Base-by-base conservation (phyloP, 306 rosid genomes). In the Lagenaria siceraria region DNA sequence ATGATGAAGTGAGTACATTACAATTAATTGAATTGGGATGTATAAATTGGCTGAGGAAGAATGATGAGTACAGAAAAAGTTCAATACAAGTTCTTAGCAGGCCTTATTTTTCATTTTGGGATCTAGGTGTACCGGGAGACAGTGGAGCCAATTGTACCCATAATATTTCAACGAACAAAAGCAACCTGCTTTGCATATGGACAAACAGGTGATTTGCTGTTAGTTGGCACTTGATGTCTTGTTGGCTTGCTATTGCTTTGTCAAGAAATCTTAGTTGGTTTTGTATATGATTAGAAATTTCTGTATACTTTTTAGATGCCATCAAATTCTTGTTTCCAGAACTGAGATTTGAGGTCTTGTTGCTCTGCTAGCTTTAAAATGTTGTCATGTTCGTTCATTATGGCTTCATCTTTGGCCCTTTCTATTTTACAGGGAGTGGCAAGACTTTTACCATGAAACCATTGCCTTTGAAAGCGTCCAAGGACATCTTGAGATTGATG, bases 161-260 rank as follows among this genome's bases (percentile, higher is more conserved):
- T 96, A 64, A 92, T 96, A 73, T 96, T 96, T 83, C 97, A 96
- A 76, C 93, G 99, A 74, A 96, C 98, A 46, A 96, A 96, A 81
- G 99, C 98, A 56, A 96, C 99, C 42, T 96, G 99, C 89, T 96
- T 96, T 84, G 99, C 99, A 19, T 96, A 96, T 29, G 99, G 99
- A 24, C 99, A 96, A 86, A 96, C 99, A 89, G 99, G 99, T 92
- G 81, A 54, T 81, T 80, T 48, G 72, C 74, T 80, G 72, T 36
- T 64, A 79, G 64, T 81, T 78, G 77, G 54, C 83, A 25, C 74
- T 73, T 78, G 79, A 46, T 71, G 24, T 71, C 58, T 81, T 68
- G 22, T 81, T 43, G 46, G 52, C 64, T 35, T 77, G 56, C 33
- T 29, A 29, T 29, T 29, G 33, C 48, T 55, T 77, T 25, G 38